phyloP scores from a whole-genome alignment of 2,329 filamentous ascomycete genomes.

The Stemphylium vesicarium region DNA sequence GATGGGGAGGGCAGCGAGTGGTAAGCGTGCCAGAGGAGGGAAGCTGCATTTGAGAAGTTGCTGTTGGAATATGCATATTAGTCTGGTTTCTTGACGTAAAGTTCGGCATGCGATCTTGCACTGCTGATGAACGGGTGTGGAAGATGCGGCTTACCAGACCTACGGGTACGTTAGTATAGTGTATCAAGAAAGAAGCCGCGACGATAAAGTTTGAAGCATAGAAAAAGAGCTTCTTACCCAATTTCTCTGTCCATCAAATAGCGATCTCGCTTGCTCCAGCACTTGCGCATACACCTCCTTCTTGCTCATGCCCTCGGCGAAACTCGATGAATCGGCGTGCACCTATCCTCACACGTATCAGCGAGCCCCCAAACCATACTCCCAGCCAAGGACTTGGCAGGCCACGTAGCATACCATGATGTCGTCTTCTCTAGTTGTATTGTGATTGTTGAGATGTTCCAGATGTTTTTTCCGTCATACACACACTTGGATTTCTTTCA shows the following conservation, averaged over 20 bases:
- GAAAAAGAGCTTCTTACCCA: conserved; percentile 63
- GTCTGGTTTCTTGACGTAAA: not conserved
- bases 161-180: not conserved
- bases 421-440: not conserved
- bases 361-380: not conserved
- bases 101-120: not conserved
- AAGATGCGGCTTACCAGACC: conserved; percentile 8
- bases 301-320: conserved; percentile 70
- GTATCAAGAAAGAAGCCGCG: not conserved
- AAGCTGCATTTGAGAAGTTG: conserved; percentile 77
- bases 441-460: not conserved
- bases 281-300: conserved; percentile 77
- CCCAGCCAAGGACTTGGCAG: not conserved
- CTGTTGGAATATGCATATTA: conserved; percentile 8
- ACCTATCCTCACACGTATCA: conserved; percentile 53
- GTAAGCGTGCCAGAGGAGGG: conserved; percentile 80
- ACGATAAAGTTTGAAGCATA: not conserved
- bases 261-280: conserved; percentile 69
- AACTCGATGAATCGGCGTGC: conserved; percentile 80
- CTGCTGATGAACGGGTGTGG: not conserved
- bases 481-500: not conserved
- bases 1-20: conserved; percentile 73
- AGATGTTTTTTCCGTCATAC: not conserved
- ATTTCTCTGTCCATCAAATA: conserved; percentile 76
- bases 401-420: conserved; percentile 1